Evolutionary conservation across 164 flowering plant species (phyloP), one percentile per base, ranked within the genome.

Genomic region (Amborella trichopoda): DNA sequence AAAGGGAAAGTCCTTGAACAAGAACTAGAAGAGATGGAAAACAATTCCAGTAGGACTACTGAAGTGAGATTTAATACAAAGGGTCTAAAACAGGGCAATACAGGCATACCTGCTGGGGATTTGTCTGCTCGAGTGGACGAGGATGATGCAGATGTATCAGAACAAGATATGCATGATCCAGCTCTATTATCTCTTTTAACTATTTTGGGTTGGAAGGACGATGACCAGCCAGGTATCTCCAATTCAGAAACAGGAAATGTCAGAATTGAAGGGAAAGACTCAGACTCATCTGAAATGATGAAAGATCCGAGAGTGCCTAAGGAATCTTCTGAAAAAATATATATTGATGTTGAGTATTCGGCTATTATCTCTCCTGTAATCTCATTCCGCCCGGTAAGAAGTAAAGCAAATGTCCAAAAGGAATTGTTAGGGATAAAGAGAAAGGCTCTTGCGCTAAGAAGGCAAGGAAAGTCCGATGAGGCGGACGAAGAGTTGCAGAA

Each of bases 131-230:
- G 2, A 11, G 10, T 6, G 13, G 45, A 17, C 10, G 10, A 18
- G 12, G 59, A 66, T 37, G 77, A 64, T 4, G 72, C 17, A 4
- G 77, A 74, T 60, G 80, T 89, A 6, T 82, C 88, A 16, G 91
- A 85, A 50, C 71, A 82, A 46, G 97, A 89, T 52, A 32, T 89
- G 82, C 60, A 61, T 41, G 97, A 89, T 59, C 94, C 97, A 3
- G 46, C 78, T 3, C 71, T 80, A 52, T 78, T 80, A 40, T 65
- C 75, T 6, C 46, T 71, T 53, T 65, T 89, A 36, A 57, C 56
- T 30, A 68, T 67, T 62, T 59, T 89, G 59, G 97, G 95, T 30
- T 89, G 97, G 97, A 67, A 67, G 33, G 84, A 78, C 36, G 78
- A 73, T 28, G 76, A 68, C 23, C 46, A 18, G 6, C 14, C 10